Evolutionary conservation across 179 eudicot genomes (phyloP), one percentile per base, ranked within the genome.

Genomic region (Spergularia azorica): DNA sequence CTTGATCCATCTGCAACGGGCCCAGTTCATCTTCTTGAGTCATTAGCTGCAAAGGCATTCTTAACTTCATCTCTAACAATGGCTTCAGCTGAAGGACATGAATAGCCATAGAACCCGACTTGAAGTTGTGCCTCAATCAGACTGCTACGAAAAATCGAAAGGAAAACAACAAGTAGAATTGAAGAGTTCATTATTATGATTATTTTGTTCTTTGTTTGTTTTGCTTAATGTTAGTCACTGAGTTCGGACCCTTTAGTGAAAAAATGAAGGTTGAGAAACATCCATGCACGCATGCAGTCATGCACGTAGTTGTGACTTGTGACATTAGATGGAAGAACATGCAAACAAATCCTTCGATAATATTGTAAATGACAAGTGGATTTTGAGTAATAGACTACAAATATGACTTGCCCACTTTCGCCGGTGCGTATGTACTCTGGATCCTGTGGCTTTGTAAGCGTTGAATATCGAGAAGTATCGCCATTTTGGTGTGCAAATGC

Each of bases 51-150:
- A 73, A 79, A 84, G 11, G 77, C 95, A 51, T 75, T 79, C 20
- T 36, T 56, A 70, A 90, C 92, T 71, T 83, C 90, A 4, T 80
- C 80, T 73, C 79, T 85, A 2, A 90, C 88, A 63, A 89, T 82
- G 9, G 73, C 32, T 81, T 90, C 89, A 38, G 91, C 95, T 15
- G 75, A 63, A 0, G 78, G 46, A 76, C 95, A 89, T 39, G 90
- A 78, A 60, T n/a, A 32, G 32, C 26, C 26, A 73, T 90, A 90
- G 59, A 80, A 90, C 57, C 91, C 92, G 1, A 76, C 77, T 77
- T 85, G 82, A 81, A 90, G 90, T 61, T 86, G 86, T 60, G 92
- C 95, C 84, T 86, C 85, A 20, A 77, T 46, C 50, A 46, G 21
- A 56, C 56, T 46, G 77, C 66, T 76, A 38, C 54, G 77, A 6